Base-by-base conservation (phyloP, 768 basidiomycete species). In the Phanerodontia chrysosporium region DNA sequence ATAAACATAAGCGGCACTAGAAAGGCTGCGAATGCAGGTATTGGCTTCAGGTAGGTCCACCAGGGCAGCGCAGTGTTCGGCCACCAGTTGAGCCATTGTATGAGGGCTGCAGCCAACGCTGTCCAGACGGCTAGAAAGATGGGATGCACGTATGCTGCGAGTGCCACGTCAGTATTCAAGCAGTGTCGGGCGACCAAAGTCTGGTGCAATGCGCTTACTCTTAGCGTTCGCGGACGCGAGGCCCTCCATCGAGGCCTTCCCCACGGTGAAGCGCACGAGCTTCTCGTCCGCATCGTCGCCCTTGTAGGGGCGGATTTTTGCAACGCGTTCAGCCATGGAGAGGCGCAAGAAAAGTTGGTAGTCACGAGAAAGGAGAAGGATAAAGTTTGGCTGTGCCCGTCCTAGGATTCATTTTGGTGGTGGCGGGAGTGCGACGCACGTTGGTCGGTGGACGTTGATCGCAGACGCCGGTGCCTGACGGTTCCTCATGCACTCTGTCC, bases 31-130 rank as follows among this genome's bases (percentile, higher is more conserved):
- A 92, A 81, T 7, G 84, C 82, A 5, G 89, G 87, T n/a, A 90
- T 45, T 0, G 86, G 81, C 21, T 70, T 71, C 10, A 92, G 70
- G 71, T 82, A 88, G 21, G 80, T 78, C 49, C 81, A 49, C 25
- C 70, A 59, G 8, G 83, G 79, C 59, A 75, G 65, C 13, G 74
- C 66, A 13, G 70, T 66, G 21, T 76, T 72, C 1, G 90, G 90
- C 88, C 86, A 90, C 86, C 85, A 86, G 21, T 78, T 53, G 79
- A 89, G 77, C 49, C 74, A 74, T 57, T 85, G 75, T 35, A 89
- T 71, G 70, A 90, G 81, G 3, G 79, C 67, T 62, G 76, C 78
- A 12, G 89, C 83, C 27, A 89, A 58, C 8, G 72, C 80, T 5
- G 85, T 61, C 90, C 90, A 92, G 22, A 82, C 45, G 42, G 78